A percentile compares a stretch with the other conserved stretches of the same genome.
Evolutionary conservation across 2,329 filamentous ascomycete genomes (phyloP).

Genomic region (Colletotrichum eleusines): DNA sequence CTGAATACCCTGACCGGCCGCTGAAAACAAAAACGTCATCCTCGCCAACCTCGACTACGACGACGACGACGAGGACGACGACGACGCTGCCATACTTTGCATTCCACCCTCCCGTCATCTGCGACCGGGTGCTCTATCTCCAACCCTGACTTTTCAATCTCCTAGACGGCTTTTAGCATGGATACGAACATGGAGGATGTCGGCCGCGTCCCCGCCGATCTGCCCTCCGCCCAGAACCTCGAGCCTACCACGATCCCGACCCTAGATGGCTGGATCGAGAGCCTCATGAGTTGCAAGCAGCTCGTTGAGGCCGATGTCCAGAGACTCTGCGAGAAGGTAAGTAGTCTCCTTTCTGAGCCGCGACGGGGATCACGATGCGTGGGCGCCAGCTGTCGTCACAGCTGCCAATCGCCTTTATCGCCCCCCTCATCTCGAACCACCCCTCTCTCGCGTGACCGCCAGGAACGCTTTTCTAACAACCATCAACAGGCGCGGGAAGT

Average conservation of each 20-base stretch:
- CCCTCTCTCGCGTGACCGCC: slow-evolving; percentile 50
- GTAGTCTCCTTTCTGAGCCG: slow-evolving; percentile 45
- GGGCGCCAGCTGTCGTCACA: slow-evolving; percentile 13
- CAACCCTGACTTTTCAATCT: slow-evolving; percentile 7
- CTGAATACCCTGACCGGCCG: slow-evolving; percentile 36
- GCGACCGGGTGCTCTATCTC: slow-evolving; percentile 33
- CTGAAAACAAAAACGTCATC: slow-evolving; percentile 41
- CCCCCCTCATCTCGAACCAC: slow-evolving; percentile 39
- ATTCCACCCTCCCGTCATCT: slow-evolving; percentile 37
- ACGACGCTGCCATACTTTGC: slow-evolving; percentile 35
- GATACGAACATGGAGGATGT: slow-evolving; percentile 99
- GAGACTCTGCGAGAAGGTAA: slow-evolving; percentile 96
- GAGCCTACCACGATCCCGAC: slow-evolving; percentile 93
- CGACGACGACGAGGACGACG: slow-evolving; percentile 14
- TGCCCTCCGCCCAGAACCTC: slow-evolving; percentile 74
- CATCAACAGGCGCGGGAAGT: slow-evolving; percentile 86
- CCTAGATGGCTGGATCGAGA: slow-evolving; percentile 98
- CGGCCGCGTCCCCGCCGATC: slow-evolving; percentile 83
- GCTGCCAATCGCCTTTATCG: slow-evolving; percentile 28
- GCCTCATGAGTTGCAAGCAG: slow-evolving; percentile 98
- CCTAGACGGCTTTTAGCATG: slow-evolving; percentile 64
- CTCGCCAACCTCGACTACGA: slow-evolving; percentile 26
- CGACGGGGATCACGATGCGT: slow-evolving; percentile 22
- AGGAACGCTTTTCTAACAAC: slow-evolving; percentile 49
- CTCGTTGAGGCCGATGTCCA: slow-evolving; percentile 94